These are phyloP conservation scores for Firmiana major DNA, from an alignment of 345 rosid genomes.

Conservation along the genomic window DNA sequence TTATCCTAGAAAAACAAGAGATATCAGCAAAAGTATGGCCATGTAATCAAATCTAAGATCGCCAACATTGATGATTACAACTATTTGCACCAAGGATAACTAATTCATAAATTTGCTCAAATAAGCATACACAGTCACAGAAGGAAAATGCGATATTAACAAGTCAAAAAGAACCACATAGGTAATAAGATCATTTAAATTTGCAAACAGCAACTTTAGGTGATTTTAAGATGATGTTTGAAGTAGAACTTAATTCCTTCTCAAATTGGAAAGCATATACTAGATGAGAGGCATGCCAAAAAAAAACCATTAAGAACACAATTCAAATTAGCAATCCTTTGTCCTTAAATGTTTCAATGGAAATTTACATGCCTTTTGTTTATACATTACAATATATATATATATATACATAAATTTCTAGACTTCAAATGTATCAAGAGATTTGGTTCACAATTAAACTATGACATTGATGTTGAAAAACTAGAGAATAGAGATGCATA, in stretches of 20 bases:
- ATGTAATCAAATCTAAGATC: too few relatives aligned
- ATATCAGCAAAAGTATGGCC: too few relatives aligned
- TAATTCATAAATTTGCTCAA: not conserved
- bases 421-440: not conserved
- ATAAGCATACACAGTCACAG: not conserved
- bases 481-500: not conserved
- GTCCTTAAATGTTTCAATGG: not conserved
- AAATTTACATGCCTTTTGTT: not conserved
- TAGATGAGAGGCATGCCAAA: not conserved
- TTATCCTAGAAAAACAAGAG: too few relatives aligned
- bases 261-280: not conserved
- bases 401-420: not conserved
- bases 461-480: not conserved
- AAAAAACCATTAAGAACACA: not conserved
- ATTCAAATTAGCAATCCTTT: not conserved
- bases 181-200: not conserved
- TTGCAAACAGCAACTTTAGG: not conserved
- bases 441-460: not conserved
- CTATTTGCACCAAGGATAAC: not conserved
- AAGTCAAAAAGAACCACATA: not conserved
- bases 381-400: not conserved
- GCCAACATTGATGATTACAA: too few relatives aligned
- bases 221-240: not conserved
- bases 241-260: conserved; percentile 1
- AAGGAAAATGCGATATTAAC: not conserved